Evolutionary conservation across 1,139 yeast genomes (phyloP), one percentile per base, ranked within the genome.

Genomic region (Scheffersomyces stambukii): DNA sequence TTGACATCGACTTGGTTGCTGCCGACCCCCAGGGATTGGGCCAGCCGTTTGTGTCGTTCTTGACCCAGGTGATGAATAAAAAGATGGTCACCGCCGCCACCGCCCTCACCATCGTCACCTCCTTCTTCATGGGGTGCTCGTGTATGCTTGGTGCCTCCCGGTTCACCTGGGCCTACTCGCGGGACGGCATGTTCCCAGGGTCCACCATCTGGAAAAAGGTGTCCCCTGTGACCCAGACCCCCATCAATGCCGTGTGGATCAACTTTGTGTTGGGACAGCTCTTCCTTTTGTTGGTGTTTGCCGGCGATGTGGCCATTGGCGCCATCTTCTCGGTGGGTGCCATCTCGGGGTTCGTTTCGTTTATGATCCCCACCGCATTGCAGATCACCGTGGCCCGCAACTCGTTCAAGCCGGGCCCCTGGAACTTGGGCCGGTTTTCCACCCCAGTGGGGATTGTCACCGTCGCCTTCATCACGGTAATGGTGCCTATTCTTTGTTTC

Each of bases 251-350:
- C 1, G 86, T 81, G 19, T 71, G 82, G 77, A 58, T 75, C 40
- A 78, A 80, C 51, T 66, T 73, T 49, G 43, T 65, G 16, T 46
- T 81, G 31, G 85, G 83, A 20, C 72, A 74, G 45, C 61, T 77
- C 16, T 56, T 75, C 19, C 61, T 81, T 36, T 63, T 77, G 32
- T 61, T 78, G 37, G 65, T 79, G 48, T 78, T 81, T 56, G 82
- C 81, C 18, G 85, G 84, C 20, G 77, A 70, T 33, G 65, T 73
- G 9, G 83, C 88, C 24, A 76, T 81, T 43, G 81, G 77, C 23
- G 89, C 91, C 27, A 77, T 80, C 33, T 81, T 81, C 57, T 77
- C 84, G 1, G 84, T 81, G 21, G 86, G 86, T 29, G 89, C 86
- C 32, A 79, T 80, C 47, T 74, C 83, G 11, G 79, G 84, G 0